phyloP scores from a whole-genome alignment of 1,284 basidiomycete species.

The Malassezia dermatis region DNA sequence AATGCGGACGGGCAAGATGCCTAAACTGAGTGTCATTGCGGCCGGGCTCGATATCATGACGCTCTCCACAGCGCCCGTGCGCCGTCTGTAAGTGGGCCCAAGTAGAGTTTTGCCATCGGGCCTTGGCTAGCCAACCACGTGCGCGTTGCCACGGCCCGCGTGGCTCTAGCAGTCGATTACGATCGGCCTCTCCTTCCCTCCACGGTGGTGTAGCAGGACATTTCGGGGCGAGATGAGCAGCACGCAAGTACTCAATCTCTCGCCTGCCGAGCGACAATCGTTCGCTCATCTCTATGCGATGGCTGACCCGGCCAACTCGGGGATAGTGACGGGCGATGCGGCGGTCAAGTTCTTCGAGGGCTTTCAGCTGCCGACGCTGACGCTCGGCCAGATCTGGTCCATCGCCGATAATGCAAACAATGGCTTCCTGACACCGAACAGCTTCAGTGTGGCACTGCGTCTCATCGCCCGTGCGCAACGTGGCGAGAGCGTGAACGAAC shows the following conservation, averaged over 20 bases:
- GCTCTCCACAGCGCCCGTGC: conserved; percentile 1
- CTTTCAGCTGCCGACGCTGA: conserved; percentile 33
- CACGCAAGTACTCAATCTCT: conserved; percentile 9
- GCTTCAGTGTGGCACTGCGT: conserved; percentile 68
- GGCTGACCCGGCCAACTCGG: conserved; percentile 35
- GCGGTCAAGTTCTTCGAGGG: conserved; percentile 45
- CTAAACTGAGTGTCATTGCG: conserved; percentile 63
- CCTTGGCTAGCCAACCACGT: neutral
- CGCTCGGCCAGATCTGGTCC: conserved; percentile 83
- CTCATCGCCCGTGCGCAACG: conserved; percentile 87
- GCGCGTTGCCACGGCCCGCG: neutral
- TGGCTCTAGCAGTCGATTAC: neutral
- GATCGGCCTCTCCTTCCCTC: neutral
- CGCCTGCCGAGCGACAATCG: conserved; percentile 29
- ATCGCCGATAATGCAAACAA: conserved; percentile 66
- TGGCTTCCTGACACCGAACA: conserved; percentile 50
- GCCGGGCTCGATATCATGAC: conserved; percentile 48
- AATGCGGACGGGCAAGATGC: conserved; percentile 69
- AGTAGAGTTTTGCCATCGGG: neutral
- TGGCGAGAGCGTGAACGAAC: conserved; percentile 60
- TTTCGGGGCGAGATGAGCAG: neutral
- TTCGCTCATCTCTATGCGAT: conserved; percentile 41
- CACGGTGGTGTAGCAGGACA: neutral
- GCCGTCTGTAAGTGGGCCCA: neutral
- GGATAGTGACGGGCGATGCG: conserved; percentile 40